Conservation (phyloP, 805 yeast species). For the Suhomyces pyralidae region DNA sequence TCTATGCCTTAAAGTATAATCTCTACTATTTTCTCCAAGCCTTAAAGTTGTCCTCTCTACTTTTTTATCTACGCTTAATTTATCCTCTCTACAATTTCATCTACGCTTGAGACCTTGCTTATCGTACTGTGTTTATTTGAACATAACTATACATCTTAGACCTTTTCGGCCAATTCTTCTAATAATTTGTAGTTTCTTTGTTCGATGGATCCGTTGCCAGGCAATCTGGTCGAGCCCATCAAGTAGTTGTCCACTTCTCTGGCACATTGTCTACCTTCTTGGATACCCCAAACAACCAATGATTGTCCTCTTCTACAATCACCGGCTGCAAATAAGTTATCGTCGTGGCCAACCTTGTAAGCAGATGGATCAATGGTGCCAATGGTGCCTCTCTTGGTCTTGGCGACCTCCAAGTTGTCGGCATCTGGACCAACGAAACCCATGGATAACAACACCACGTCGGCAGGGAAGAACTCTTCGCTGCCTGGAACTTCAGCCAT, state of each 20-base stretch:
- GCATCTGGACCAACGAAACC: slow-evolving; percentile 97
- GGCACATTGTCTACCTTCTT: slow-evolving; percentile 99
- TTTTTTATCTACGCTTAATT: too few species aligned
- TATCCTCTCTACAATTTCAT: too few species aligned
- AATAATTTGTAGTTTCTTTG: slow-evolving; percentile 75
- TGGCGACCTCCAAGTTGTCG: slow-evolving; percentile 61
- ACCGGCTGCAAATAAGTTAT: slow-evolving; percentile 90
- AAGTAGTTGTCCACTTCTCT: slow-evolving; percentile 81
- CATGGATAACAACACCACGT: slow-evolving; percentile 89
- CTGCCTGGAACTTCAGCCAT: slow-evolving; percentile 96
- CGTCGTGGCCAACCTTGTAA: slow-evolving; percentile 62
- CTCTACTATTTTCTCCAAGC: too few species aligned
- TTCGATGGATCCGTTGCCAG: slow-evolving; percentile 91
- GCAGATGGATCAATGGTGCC: slow-evolving; percentile 56
- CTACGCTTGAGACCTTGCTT: too few species aligned
- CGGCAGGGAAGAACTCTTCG: slow-evolving; percentile 94
- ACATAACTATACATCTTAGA: slow-evolving; percentile 17
- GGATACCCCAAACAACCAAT: slow-evolving; percentile 98
- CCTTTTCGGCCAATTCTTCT: slow-evolving; percentile 71
- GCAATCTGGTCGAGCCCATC: slow-evolving; percentile 77
- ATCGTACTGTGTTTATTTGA: background rate
- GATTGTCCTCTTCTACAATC: slow-evolving; percentile 99
- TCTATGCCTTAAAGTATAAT: too few species aligned
- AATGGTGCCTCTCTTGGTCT: slow-evolving; percentile 84
- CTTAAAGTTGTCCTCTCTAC: too few species aligned